These are phyloP conservation scores for Lodderomyces pseudojiufengensis DNA, from an alignment of 1,139 yeast genomes.

Conservation along the genomic window DNA sequence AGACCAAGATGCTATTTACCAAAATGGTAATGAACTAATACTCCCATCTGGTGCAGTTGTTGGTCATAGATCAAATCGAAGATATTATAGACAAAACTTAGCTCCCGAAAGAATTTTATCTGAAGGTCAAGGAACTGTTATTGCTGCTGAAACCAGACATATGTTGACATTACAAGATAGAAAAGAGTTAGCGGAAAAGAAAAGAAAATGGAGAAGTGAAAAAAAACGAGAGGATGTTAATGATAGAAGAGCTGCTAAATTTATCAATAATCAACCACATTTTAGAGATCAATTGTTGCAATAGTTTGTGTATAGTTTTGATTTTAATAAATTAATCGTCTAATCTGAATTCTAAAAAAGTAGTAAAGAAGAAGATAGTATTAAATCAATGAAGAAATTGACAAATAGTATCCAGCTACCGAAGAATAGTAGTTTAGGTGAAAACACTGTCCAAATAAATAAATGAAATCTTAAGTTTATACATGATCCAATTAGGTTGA, in stretches of 20 bases:
- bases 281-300: slow-evolving; percentile 89
- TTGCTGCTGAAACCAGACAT: slow-evolving; percentile 88
- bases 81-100: slow-evolving; percentile 79
- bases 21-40: slow-evolving; percentile 71
- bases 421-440: slow-evolving; percentile 83
- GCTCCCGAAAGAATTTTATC: slow-evolving; percentile 69
- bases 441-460: slow-evolving; percentile 96
- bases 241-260: slow-evolving; percentile 77
- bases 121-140: slow-evolving; percentile 91
- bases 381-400: slow-evolving; percentile 41
- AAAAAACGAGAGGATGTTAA: slow-evolving; percentile 62
- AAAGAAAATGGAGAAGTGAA: slow-evolving; percentile 75
- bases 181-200: slow-evolving; percentile 55
- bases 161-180: slow-evolving; percentile 52
- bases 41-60: slow-evolving; percentile 84
- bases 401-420: slow-evolving; percentile 69
- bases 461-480: slow-evolving; percentile 73
- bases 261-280: slow-evolving; percentile 84
- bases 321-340: too few relatives aligned
- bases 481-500: slow-evolving; percentile 66
- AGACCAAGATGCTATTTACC: slow-evolving; percentile 33
- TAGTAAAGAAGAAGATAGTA: slow-evolving; percentile 16
- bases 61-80: slow-evolving; percentile 84
- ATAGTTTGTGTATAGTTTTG: slow-evolving; percentile 26
- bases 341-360: slow-evolving; percentile 8